Evolutionary conservation across 2,329 filamentous ascomycete genomes (phyloP).

Genomic region (Dothideomycetidae sp.): DNA sequence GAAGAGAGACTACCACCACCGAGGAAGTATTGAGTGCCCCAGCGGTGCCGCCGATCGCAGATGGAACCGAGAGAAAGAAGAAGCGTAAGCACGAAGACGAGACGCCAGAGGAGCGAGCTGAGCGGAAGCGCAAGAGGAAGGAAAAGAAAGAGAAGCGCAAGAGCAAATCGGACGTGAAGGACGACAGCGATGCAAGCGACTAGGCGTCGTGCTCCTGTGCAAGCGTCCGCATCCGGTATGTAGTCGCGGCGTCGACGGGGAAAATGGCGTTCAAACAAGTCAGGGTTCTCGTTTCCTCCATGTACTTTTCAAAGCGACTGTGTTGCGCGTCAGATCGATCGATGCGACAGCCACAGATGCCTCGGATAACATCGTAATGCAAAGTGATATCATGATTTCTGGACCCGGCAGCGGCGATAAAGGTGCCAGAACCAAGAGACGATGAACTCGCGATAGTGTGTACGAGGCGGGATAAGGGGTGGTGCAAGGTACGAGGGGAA

Average conservation of each 20-base stretch:
- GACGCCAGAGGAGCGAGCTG: slow-evolving; percentile 32
- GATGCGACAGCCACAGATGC: too few species aligned
- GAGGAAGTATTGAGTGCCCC: slow-evolving; percentile 27
- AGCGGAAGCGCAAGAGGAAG: slow-evolving; percentile 55
- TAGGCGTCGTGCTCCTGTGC: slow-evolving; percentile 11
- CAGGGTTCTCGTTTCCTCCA: background rate
- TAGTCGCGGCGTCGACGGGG: background rate
- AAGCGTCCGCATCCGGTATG: background rate
- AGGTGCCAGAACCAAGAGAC: too few species aligned
- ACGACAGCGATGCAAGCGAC: slow-evolving; percentile 28
- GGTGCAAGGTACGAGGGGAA: too few species aligned
- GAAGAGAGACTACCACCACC: slow-evolving; percentile 27
- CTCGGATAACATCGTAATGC: too few species aligned
- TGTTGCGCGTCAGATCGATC: too few species aligned
- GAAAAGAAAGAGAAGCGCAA: slow-evolving; percentile 65
- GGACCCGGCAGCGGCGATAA: too few species aligned
- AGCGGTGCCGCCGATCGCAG: slow-evolving; percentile 20
- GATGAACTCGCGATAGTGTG: too few species aligned
- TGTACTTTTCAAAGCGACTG: background rate
- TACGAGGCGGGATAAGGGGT: too few species aligned
- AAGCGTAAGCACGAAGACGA: slow-evolving; percentile 36
- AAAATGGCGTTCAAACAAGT: background rate
- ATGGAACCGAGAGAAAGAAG: slow-evolving; percentile 27
- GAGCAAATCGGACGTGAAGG: slow-evolving; percentile 31
- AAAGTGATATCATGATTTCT: too few species aligned